phyloP scores from a whole-genome alignment of 257 asterid genomes.

The Solanum piurae region DNA sequence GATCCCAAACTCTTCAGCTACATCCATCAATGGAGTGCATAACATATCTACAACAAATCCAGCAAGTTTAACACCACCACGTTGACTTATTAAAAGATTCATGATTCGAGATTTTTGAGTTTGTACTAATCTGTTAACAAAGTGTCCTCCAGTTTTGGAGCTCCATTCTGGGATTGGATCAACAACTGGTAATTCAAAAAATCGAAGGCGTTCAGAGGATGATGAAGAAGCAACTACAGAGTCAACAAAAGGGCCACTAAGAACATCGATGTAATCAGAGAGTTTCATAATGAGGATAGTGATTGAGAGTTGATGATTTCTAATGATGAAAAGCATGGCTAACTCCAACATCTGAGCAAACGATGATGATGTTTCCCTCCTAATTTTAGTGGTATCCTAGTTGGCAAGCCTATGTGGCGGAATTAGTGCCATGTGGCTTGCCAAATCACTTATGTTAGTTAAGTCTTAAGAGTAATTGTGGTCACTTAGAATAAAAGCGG shows the following conservation, averaged over 20 bases:
- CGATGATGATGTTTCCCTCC: too few species aligned
- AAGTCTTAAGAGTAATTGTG: too few species aligned
- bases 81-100: constrained; percentile 12
- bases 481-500: too few species aligned
- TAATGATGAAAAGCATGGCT: neutral
- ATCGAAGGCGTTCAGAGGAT: constrained; percentile 14
- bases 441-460: too few species aligned
- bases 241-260: constrained; percentile 26
- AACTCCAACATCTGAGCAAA: constrained; percentile 13
- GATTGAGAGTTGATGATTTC: neutral
- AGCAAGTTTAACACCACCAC: neutral
- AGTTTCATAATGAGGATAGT: neutral
- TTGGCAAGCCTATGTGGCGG: too few species aligned
- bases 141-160: constrained; percentile 44
- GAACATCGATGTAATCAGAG: neutral
- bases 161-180: constrained; percentile 53
- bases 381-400: too few species aligned
- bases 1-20: constrained; percentile 31
- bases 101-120: constrained; percentile 32
- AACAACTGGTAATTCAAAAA: constrained; percentile 36
- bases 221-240: constrained; percentile 17
- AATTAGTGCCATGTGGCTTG: too few species aligned
- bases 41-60: constrained; percentile 59
- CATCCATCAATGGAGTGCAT: constrained; percentile 46
- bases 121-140: constrained; percentile 31